Conservation (phyloP, 1,139 yeast genomes). For the Yamadazyma dushanensis region DNA sequence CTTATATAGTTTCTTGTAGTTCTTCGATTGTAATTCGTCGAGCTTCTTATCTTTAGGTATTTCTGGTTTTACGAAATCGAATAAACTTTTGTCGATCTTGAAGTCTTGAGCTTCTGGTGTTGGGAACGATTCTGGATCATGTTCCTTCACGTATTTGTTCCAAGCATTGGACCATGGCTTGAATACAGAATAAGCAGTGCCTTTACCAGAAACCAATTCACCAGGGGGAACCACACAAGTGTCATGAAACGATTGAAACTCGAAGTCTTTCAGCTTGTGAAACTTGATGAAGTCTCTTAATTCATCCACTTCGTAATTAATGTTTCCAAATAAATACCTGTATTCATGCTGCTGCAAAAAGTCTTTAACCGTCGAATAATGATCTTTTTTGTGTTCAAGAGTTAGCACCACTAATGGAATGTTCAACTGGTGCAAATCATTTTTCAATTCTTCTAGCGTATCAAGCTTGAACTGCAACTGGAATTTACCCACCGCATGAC, state of each 20-base stretch:
- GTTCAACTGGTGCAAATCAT: conserved; percentile 27
- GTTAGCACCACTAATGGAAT: conserved; percentile 42
- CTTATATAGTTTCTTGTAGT: conserved; percentile 24
- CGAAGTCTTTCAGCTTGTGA: conserved; percentile 9
- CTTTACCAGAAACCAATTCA: conserved; percentile 37
- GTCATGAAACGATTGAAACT: conserved; percentile 41
- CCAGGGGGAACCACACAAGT: conserved; percentile 51
- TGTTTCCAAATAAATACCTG: conserved; percentile 39
- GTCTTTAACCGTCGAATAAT: conserved; percentile 21
- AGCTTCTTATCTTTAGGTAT: conserved; percentile 14
- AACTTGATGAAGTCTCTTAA: conserved; percentile 34
- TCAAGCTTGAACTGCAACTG: conserved; percentile 39
- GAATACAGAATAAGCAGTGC: conserved; percentile 50
- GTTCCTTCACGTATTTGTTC: conserved; percentile 19
- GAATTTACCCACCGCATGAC: conserved; percentile 44
- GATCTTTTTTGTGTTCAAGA: conserved; percentile 26
- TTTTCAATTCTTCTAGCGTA: conserved; percentile 29
- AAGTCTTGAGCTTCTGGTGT: conserved; percentile 32
- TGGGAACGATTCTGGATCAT: conserved; percentile 7
- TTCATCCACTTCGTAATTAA: conserved; percentile 56
- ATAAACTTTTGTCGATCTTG: conserved; percentile 58
- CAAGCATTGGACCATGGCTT: conserved; percentile 56
- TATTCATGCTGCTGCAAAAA: conserved; percentile 25
- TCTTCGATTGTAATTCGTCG: conserved; percentile 6
- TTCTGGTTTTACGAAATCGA: conserved; percentile 6